These are phyloP conservation scores for Suhomyces kilbournensis DNA, from an alignment of 805 yeast genomes.

Conservation along the genomic window DNA sequence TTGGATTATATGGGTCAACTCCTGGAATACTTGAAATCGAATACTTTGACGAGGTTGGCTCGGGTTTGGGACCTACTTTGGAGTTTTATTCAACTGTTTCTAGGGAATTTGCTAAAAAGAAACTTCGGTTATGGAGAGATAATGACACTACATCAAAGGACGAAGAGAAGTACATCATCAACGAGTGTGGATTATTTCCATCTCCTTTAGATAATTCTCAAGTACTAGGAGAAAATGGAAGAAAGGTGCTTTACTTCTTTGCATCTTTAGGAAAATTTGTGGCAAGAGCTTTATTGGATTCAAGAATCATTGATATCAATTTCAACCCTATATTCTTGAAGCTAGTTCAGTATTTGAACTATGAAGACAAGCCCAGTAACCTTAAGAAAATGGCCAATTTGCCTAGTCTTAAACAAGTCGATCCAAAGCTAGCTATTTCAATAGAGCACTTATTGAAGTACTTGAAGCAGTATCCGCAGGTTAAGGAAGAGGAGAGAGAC, in stretches of 20 bases:
- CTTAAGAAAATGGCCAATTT: slow-evolving; percentile 27
- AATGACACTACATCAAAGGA: slow-evolving; percentile 15
- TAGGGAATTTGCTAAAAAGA: slow-evolving; percentile 59
- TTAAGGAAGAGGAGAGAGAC: slow-evolving; percentile 14
- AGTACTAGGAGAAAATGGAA: slow-evolving; percentile 29
- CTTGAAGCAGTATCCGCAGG: slow-evolving; percentile 22
- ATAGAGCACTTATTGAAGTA: slow-evolving; percentile 48
- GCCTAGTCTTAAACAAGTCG: slow-evolving; percentile 48
- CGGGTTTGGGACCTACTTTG: slow-evolving; percentile 93
- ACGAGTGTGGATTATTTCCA: slow-evolving; percentile 68
- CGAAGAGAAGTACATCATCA: slow-evolving; percentile 37
- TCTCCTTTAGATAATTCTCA: slow-evolving; percentile 45
- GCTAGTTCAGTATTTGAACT: slow-evolving; percentile 42
- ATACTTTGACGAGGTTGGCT: slow-evolving; percentile 87
- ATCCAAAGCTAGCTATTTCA: slow-evolving; percentile 57
- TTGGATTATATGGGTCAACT: slow-evolving; percentile 72
- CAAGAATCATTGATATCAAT: slow-evolving; percentile 80
- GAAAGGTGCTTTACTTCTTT: slow-evolving; percentile 51
- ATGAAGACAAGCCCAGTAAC: slow-evolving; percentile 5
- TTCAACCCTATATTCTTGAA: slow-evolving; percentile 72
- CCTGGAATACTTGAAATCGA: slow-evolving; percentile 85
- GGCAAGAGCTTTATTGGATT: slow-evolving; percentile 83
- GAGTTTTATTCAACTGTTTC: slow-evolving; percentile 88
- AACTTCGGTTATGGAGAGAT: slow-evolving; percentile 67
- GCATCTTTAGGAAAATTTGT: slow-evolving; percentile 74